phyloP scores from a whole-genome alignment of 169 alveolate genomes.

The Plasmodium malariae region DNA sequence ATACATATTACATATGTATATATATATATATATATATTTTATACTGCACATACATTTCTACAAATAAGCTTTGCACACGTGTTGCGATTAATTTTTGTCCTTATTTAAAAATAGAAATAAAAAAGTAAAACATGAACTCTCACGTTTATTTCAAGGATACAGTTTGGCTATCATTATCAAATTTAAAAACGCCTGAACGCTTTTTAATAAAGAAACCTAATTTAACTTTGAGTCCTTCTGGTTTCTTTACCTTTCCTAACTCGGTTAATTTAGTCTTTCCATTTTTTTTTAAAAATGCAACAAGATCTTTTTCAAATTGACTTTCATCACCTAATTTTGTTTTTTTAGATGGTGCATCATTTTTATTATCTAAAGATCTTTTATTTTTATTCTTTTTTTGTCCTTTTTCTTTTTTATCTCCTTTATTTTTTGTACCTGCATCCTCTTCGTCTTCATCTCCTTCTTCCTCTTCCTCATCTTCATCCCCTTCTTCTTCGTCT shows the following conservation, averaged over 20 bases:
- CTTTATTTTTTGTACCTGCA: constrained; percentile 79
- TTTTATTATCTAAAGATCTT: constrained; percentile 62
- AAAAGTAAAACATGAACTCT: neutral
- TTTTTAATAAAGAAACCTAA: constrained; percentile 86
- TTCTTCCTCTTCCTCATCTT: constrained; percentile 86
- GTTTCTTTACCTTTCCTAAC: constrained; percentile 88
- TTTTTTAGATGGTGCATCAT: constrained; percentile 58
- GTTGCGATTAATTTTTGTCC: too few relatives aligned
- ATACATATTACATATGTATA: too few relatives aligned
- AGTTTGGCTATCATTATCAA: constrained; percentile 74
- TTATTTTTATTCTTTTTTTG: constrained; percentile 77
- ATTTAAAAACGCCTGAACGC: constrained; percentile 80
- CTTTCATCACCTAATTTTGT: constrained; percentile 67
- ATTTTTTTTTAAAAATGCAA: constrained; percentile 86
- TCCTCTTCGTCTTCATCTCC: constrained; percentile 84
- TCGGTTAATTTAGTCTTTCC: constrained; percentile 87
- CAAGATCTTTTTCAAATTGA: constrained; percentile 81
- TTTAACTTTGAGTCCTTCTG: constrained; percentile 85
- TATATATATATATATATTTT: too few relatives aligned
- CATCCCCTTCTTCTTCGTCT: constrained; percentile 88
- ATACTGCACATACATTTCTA: too few relatives aligned
- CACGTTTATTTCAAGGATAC: constrained; percentile 61
- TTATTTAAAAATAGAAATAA: too few relatives aligned
- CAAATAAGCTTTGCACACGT: too few relatives aligned
- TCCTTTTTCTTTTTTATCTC: constrained; percentile 83